Base-by-base conservation (phyloP, 2,329 filamentous ascomycete genomes). In the Ophiostoma australiae region DNA sequence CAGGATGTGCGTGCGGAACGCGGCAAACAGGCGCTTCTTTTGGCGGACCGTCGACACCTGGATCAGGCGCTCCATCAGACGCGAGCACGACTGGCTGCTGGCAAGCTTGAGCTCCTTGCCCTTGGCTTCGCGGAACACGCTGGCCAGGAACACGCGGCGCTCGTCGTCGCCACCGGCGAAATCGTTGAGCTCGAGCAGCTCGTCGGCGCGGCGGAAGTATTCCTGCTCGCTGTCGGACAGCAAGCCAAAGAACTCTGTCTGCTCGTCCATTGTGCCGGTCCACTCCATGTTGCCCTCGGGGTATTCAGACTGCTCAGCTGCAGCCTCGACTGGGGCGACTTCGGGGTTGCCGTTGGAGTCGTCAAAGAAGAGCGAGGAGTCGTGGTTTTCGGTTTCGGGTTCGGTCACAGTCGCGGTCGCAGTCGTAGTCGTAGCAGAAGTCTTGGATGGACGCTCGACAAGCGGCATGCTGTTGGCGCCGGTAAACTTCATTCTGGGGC, bases 61-160 rank as follows among this genome's bases (percentile, higher is more conserved):
- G 70, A 99, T 96, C 77, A 99, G 81, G 41, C 93, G 87, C 82
- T 99, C 95, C 89, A 98, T 91, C 70, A 99, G 82, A 20, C 95
- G 86, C 69, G 95, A 99, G 81, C 94, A 97, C 3, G 92, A 95
- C 81, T 99, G 95, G 79, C 93, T 97, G 81, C 92, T 95, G 33
- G 94, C 94, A 73, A 99, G 87, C 84, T 98, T 99, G 77, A 99
- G 84, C 80, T 98, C 95, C 81, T 98, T 98, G 73, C 93, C 93
- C 73, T 89, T 85, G 0, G 94, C 93, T 80, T 98, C 94, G 75
- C 87, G 85, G 80, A 91, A 97, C 69, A 98, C 91, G 79, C 90
- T 96, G 73, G 90, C 88, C 67, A 98, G 80, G 77, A 93, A 93
- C 68, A 90, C 77, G 70, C 84, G 82, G 72, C 89, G 86, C 75